Evolutionary conservation across 2,329 filamentous ascomycete species (phyloP).

Genomic region (Pseudogymnoascus sp.): DNA sequence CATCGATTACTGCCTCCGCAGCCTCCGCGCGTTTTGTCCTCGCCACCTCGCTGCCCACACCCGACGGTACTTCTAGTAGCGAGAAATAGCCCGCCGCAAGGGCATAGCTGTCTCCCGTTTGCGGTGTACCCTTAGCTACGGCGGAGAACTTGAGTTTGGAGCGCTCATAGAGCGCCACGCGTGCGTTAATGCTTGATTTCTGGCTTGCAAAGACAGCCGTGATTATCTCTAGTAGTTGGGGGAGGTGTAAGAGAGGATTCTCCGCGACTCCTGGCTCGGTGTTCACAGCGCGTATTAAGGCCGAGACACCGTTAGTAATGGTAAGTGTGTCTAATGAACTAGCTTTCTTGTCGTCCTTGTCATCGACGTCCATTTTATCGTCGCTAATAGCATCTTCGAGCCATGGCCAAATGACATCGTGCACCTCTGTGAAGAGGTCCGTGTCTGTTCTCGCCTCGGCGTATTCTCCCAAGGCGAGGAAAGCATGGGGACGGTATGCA

Average conservation of each 20-base stretch:
- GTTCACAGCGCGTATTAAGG: conserved; percentile 26
- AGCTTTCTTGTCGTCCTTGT: conserved; percentile 17
- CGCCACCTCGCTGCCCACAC: conserved; percentile 25
- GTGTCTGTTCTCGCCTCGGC: conserved; percentile 59
- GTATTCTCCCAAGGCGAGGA: conserved; percentile 64
- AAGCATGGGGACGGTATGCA: conserved; percentile 69
- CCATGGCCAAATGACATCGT: conserved; percentile 52
- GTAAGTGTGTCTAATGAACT: conserved; percentile 22
- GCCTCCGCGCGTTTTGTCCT: conserved; percentile 27
- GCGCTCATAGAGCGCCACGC: conserved; percentile 25
- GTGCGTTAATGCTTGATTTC: conserved; percentile 23
- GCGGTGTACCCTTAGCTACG: conserved; percentile 14
- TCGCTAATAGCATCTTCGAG: conserved; percentile 51
- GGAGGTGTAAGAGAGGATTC: conserved; percentile 19
- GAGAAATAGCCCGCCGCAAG: conserved; percentile 20
- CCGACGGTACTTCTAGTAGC: conserved; percentile 23
- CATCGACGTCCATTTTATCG: conserved; percentile 54
- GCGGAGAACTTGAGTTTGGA: conserved; percentile 23
- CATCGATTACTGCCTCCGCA: conserved; percentile 23
- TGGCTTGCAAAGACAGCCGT: conserved; percentile 20
- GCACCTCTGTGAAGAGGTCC: conserved; percentile 60
- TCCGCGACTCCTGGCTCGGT: conserved; percentile 12
- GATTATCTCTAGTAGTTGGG: conserved; percentile 20
- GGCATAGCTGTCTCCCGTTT: conserved; percentile 16
- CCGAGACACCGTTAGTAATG: conserved; percentile 24